A percentile compares a stretch with the other conserved stretches of the same genome.
phyloP scores from a whole-genome alignment of 78 protist species.

The Dictyostelium brefeldianum region DNA sequence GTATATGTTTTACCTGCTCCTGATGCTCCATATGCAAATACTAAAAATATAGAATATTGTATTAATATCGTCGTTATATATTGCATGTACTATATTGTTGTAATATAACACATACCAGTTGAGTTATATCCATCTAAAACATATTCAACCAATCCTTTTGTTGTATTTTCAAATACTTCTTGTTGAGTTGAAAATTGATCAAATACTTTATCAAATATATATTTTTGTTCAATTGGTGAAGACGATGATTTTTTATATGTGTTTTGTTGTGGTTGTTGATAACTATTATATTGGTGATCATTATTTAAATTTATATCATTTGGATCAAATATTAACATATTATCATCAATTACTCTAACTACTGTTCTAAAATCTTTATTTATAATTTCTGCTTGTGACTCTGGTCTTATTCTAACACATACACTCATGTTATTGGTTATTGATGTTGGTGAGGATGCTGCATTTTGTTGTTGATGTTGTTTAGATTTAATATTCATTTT shows the following conservation, averaged over 20 bases:
- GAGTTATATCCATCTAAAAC: constrained; percentile 90
- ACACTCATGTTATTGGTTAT: constrained; percentile 2
- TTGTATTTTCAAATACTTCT: constrained; percentile 78
- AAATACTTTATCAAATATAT: constrained; percentile 72
- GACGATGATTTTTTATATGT: not conserved
- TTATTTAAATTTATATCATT: not conserved
- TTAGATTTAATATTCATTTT: no score
- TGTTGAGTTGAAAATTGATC: constrained; percentile 69
- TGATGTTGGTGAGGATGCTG: no score
- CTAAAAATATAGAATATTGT: not conserved
- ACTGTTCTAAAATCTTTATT: constrained; percentile 12
- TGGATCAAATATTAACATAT: constrained; percentile 70
- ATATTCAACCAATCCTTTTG: constrained; percentile 59
- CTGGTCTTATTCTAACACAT: constrained; percentile 62
- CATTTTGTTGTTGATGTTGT: no score
- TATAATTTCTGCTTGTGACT: constrained; percentile 53
- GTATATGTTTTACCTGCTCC: constrained; percentile 94
- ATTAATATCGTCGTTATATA: no score
- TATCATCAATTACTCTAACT: constrained; percentile 53
- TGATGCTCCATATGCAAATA: constrained; percentile 93
- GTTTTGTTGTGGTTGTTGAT: not conserved
- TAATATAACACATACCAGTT: constrained; percentile 30
- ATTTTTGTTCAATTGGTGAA: constrained; percentile 32
- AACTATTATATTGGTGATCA: not conserved
- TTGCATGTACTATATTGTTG: no score